These are phyloP conservation scores for Berberis thunbergii DNA, from an alignment of 164 flowering plant genomes.

Conservation along the genomic window DNA sequence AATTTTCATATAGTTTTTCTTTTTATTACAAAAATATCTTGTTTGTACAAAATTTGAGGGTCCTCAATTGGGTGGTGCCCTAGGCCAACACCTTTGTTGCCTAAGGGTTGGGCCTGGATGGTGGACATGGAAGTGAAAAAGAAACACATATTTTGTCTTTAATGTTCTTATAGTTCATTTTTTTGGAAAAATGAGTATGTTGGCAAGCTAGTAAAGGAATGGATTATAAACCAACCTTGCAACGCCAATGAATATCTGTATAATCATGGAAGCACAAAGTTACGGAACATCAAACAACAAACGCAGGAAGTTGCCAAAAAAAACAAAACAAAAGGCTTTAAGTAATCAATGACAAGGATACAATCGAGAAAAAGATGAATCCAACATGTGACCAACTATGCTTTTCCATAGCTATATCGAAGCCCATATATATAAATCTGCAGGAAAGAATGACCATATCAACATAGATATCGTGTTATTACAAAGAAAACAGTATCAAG, in stretches of 20 bases:
- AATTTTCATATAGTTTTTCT: too few species aligned
- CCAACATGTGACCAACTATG: constrained; percentile 99
- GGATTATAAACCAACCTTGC: constrained; percentile 57
- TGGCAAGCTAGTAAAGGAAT: background rate
- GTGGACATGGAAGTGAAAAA: too few species aligned
- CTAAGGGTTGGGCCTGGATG: too few species aligned
- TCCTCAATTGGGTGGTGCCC: too few species aligned
- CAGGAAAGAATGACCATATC: constrained; percentile 16
- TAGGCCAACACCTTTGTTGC: too few species aligned
- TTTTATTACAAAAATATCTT: too few species aligned
- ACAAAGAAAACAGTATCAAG: background rate
- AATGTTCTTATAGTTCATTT: background rate
- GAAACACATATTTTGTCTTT: too few species aligned
- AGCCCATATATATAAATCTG: constrained; percentile 99
- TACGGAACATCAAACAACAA: constrained; percentile 30
- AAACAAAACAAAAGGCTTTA: background rate
- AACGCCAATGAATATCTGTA: constrained; percentile 72
- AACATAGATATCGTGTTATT: background rate
- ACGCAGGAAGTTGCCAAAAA: background rate
- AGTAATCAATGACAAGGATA: constrained; percentile 47
- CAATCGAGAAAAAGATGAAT: constrained; percentile 96
- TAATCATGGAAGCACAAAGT: constrained; percentile 23
- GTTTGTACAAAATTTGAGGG: too few species aligned
- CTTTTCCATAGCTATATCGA: constrained; percentile 97
- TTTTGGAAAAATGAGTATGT: background rate